Evolutionary conservation across 345 rosid genomes (phyloP).

Genomic region (Boechera stricta): DNA sequence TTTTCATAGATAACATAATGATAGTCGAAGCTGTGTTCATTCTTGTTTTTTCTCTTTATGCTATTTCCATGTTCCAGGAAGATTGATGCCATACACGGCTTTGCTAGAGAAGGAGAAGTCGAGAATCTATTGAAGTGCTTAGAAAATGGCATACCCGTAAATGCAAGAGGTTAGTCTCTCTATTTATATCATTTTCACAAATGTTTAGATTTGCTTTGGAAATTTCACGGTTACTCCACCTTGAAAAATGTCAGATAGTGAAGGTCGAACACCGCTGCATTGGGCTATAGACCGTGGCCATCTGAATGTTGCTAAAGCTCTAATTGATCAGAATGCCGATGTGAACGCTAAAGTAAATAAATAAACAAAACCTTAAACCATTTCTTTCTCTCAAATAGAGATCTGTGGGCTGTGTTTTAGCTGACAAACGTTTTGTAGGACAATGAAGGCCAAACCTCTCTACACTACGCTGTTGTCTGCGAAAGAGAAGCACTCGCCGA

Average conservation of each 20-base stretch:
- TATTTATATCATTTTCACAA: not conserved
- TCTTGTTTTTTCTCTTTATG: not conserved
- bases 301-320: slow-evolving; percentile 55
- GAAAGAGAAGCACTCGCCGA: slow-evolving; percentile 79
- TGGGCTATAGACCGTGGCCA: slow-evolving; percentile 98
- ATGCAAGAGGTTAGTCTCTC: slow-evolving; percentile 65
- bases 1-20: too few species aligned
- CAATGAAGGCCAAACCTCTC: slow-evolving; percentile 87
- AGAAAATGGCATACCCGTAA: slow-evolving; percentile 69
- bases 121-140: slow-evolving; percentile 73
- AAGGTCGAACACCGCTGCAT: slow-evolving; percentile 89
- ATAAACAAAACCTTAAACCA: not conserved
- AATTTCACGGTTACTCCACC: not conserved
- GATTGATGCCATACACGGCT: slow-evolving; percentile 87
- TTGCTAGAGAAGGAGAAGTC: slow-evolving; percentile 92
- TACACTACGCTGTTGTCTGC: slow-evolving; percentile 91
- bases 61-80: slow-evolving; percentile 51
- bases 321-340: slow-evolving; percentile 70
- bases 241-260: slow-evolving; percentile 67
- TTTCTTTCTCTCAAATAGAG: too few species aligned
- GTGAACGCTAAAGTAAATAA: slow-evolving; percentile 71
- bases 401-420: not conserved
- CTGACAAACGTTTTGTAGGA: slow-evolving; percentile 55
- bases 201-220: not conserved
- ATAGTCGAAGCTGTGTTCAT: not conserved